Evolutionary conservation across 225 moss, liverwort and hornwort species (phyloP).

Genomic region (Bryoerythrophyllum caledonicum): DNA sequence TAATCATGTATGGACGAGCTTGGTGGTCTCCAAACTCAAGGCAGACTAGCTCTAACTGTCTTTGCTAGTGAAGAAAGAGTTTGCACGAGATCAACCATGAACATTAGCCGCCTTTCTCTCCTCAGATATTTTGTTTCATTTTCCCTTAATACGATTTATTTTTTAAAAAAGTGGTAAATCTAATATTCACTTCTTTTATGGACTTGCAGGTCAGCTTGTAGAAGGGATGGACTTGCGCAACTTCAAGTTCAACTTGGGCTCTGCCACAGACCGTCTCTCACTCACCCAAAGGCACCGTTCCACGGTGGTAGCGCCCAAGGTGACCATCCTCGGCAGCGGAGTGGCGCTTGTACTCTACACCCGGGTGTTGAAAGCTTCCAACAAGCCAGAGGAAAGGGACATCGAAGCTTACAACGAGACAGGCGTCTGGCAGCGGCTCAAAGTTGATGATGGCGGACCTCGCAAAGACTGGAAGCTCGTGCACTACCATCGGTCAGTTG

Average conservation of each 20-base stretch:
- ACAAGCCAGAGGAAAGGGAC: slow-evolving; percentile 24
- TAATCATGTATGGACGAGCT: no score
- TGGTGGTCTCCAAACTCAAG: no score
- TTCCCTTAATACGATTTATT: no score
- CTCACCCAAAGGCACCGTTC: slow-evolving; percentile 39
- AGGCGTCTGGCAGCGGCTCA: slow-evolving; percentile 46
- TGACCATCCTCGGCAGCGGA: slow-evolving; percentile 28
- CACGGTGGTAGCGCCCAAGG: slow-evolving; percentile 43
- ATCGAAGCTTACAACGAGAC: slow-evolving; percentile 58
- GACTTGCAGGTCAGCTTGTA: slow-evolving; percentile 49
- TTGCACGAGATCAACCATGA: no score
- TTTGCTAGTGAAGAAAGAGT: no score
- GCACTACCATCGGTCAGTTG: slow-evolving; percentile 63
- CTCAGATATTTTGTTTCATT: no score
- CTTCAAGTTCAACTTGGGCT: slow-evolving; percentile 48
- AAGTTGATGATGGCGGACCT: slow-evolving; percentile 21
- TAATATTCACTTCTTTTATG: neutral
- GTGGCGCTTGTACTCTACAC: slow-evolving; percentile 48
- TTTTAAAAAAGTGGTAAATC: no score
- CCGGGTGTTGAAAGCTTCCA: slow-evolving; percentile 24
- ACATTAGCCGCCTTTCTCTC: no score
- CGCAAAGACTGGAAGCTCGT: slow-evolving; percentile 50
- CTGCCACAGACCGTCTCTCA: slow-evolving; percentile 36
- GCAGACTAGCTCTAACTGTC: no score
- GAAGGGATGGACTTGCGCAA: slow-evolving; percentile 63